Conservation (phyloP, 2,329 filamentous ascomycete genomes). For the Onygenales sp. region DNA sequence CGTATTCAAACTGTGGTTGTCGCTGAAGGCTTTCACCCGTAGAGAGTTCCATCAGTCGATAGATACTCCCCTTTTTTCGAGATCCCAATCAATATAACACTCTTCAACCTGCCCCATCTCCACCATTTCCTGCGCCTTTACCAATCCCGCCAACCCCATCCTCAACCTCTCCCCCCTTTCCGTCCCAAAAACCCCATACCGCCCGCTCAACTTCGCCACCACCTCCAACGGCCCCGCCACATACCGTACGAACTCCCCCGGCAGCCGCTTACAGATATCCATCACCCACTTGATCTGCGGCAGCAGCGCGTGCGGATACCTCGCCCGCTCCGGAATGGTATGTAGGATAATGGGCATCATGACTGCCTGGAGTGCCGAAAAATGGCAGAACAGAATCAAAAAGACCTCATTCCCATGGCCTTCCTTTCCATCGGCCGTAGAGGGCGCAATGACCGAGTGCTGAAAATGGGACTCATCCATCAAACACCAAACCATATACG, state of each 20-base stretch:
- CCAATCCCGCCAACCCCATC: not conserved
- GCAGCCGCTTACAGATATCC: not conserved
- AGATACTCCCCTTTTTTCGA: too few relatives aligned
- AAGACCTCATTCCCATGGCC: not conserved
- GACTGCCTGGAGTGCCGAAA: not conserved
- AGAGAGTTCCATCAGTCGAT: too few relatives aligned
- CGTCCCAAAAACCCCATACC: not conserved
- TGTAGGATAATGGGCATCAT: not conserved
- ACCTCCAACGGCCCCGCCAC: not conserved
- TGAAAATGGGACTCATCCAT: not conserved
- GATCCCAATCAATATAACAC: conserved; percentile 1
- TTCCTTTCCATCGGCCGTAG: too few relatives aligned
- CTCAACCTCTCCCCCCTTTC: not conserved
- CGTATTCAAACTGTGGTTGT: too few relatives aligned
- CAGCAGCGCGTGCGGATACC: not conserved
- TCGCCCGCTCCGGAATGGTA: not conserved
- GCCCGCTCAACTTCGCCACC: not conserved
- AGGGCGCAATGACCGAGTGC: not conserved
- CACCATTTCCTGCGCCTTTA: too few relatives aligned
- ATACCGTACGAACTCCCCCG: not conserved
- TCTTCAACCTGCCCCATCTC: conserved; percentile 62
- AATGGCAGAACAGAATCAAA: not conserved
- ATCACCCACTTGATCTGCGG: not conserved
- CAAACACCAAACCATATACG: not conserved
- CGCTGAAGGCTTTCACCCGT: too few relatives aligned